Base-by-base conservation (phyloP, 257 asterid genomes). In the Verbena officinalis region DNA sequence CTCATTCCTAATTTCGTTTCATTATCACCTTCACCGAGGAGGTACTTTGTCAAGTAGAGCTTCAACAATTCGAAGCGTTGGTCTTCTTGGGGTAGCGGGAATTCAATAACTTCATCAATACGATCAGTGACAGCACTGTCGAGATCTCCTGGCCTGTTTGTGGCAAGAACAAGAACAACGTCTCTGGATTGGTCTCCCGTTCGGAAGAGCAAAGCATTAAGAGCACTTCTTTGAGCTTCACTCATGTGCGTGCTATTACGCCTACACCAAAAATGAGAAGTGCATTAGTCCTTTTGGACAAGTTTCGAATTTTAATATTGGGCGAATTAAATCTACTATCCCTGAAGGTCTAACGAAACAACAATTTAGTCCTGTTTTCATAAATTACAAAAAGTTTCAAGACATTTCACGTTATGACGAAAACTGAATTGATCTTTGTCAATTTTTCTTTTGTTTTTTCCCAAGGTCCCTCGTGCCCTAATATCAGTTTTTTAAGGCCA, bases 151-250 rank as follows among this genome's bases (percentile, higher is more conserved):
- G 99, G 97, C 53, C 96, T 76, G 81, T 94, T 88, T 45, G 99
- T 94, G 54, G 99, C 99, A 7, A 94, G 89, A 56, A 90, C 99
- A 0, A 94, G 96, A 59, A 88, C 99, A n/a, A 90, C 85, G 1
- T 94, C 99, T 70, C 93, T 81, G 3, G 97, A 90, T 59, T 94
- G 97, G 75, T 94, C 99, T 62, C 99, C 99, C 2, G 99, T 94
- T 46, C 99, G 84, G 75, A 86, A 94, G 55, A 94, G 93, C 81
- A 90, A 56, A 5, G 97, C 99, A 42, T 90, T 90, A 19, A 94
- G 67, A 43, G 99, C 96, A 75, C 99, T 94, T 45, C 96, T 78
- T 31, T 94, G 97, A 61, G 99, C 86, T 84, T 94, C 99, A 50
- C 99, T 94, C 99, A 94, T 94, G 75, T 86, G 89, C 7, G 71